These are phyloP conservation scores for Lasiodiplodia hormozganensis DNA, from an alignment of 2,329 filamentous ascomycete species.

Conservation along the genomic window DNA sequence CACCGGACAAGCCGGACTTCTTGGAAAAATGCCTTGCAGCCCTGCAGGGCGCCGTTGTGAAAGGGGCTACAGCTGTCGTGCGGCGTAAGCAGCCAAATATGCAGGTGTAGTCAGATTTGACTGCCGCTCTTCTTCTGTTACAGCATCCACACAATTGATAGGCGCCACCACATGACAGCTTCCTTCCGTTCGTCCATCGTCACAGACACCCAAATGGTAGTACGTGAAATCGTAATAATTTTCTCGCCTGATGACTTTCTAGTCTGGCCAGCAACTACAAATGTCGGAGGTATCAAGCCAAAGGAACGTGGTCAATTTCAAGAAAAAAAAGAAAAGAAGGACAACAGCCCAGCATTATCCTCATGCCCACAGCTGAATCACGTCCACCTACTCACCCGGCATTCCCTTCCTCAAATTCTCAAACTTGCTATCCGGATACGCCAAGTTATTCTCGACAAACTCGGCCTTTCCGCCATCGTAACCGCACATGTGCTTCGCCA, in stretches of 20 bases:
- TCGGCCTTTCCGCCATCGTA: constrained; percentile 53
- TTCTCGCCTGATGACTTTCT: neutral
- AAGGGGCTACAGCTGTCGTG: neutral
- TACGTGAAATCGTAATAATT: neutral
- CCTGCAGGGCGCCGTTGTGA: too few species aligned
- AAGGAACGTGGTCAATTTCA: neutral
- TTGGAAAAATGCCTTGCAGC: neutral
- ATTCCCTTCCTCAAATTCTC: constrained; percentile 59
- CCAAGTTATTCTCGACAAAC: constrained; percentile 54
- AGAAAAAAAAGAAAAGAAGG: neutral
- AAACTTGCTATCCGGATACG: constrained; percentile 61
- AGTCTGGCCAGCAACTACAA: neutral
- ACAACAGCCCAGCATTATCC: neutral
- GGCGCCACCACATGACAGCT: too few species aligned
- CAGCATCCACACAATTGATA: neutral
- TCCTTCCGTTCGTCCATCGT: neutral
- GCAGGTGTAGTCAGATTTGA: neutral
- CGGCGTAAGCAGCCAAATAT: neutral
- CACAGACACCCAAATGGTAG: neutral
- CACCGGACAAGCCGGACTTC: neutral
- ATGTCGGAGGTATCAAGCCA: neutral
- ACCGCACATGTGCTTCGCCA: constrained; percentile 49
- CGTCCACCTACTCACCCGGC: constrained; percentile 38
- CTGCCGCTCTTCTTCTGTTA: neutral
- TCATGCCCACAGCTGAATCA: too few species aligned